Conservation (phyloP, 2,329 filamentous ascomycete species). For the Triangularia setosa region DNA sequence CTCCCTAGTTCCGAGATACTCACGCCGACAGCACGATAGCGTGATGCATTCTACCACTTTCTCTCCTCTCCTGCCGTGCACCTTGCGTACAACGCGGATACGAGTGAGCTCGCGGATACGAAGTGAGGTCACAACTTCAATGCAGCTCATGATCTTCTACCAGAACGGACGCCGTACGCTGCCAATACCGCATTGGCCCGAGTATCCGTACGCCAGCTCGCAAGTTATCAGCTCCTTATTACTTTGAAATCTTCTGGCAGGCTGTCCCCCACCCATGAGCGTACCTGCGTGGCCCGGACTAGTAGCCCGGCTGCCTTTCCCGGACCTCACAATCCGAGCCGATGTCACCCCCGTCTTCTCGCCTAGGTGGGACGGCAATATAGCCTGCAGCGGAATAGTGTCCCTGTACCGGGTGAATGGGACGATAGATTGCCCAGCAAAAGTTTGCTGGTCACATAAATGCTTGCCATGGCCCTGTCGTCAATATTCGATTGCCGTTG, state of each 20-base stretch:
- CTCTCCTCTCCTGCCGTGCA: too few species aligned
- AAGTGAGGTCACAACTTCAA: not conserved
- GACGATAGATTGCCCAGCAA: conserved; percentile 19
- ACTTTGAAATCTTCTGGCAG: not conserved
- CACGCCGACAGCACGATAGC: not conserved
- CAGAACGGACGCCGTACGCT: too few species aligned
- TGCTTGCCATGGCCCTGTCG: conserved; percentile 2
- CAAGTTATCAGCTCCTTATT: not conserved
- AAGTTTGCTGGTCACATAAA: conserved; percentile 10
- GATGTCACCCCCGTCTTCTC: not conserved
- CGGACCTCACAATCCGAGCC: not conserved
- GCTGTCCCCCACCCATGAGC: not conserved
- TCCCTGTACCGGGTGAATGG: conserved; percentile 28
- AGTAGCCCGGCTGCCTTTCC: not conserved
- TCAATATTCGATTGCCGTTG: not conserved
- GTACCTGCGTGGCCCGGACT: not conserved
- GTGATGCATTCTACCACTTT: not conserved
- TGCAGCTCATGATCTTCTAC: too few species aligned
- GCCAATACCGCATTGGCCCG: too few species aligned
- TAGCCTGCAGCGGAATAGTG: conserved; percentile 23
- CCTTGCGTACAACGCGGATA: too few species aligned
- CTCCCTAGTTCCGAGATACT: too few species aligned
- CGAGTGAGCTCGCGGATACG: too few species aligned
- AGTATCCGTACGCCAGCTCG: not conserved
- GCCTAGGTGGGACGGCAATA: conserved; percentile 20